Percentiles rank a stretch among this genome's conserved stretches.
These are phyloP conservation scores for Fusarium coicis DNA, from an alignment of 2,329 filamentous ascomycete species.

Conservation along the genomic window DNA sequence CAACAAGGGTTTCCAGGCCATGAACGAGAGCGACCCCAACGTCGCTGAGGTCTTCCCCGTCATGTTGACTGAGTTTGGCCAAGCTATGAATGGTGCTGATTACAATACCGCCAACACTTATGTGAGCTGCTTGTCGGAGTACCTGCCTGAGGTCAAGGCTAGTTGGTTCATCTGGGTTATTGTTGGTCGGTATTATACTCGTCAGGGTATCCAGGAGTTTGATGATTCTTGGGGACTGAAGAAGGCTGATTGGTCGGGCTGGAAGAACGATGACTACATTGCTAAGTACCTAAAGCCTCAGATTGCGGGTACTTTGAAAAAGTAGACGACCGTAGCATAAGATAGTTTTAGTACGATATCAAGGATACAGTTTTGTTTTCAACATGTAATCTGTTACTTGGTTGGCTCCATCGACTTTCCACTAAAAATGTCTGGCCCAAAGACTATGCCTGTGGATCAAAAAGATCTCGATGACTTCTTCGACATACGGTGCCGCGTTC, in stretches of 20 bases:
- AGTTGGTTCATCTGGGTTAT: constrained; percentile 70
- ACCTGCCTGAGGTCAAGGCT: constrained; percentile 58
- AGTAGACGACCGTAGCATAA: neutral
- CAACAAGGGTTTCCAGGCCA: constrained; percentile 63
- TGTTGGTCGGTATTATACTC: constrained; percentile 67
- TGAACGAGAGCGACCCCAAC: constrained; percentile 51
- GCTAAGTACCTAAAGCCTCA: constrained; percentile 35
- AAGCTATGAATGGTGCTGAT: constrained; percentile 58
- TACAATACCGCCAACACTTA: constrained; percentile 58
- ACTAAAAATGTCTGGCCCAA: too few relatives aligned
- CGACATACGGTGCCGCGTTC: too few relatives aligned
- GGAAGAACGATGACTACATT: constrained; percentile 58
- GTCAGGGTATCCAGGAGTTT: constrained; percentile 62
- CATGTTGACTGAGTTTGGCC: constrained; percentile 65
- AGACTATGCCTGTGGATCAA: too few relatives aligned
- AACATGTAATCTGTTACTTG: too few relatives aligned
- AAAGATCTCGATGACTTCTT: too few relatives aligned
- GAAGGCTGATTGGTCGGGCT: constrained; percentile 64
- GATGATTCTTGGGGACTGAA: constrained; percentile 68
- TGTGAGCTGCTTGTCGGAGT: constrained; percentile 60
- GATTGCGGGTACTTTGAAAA: constrained; percentile 7
- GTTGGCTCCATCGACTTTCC: too few relatives aligned
- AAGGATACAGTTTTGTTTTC: too few relatives aligned
- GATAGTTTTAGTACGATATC: fast-evolving
- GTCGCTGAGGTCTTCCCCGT: constrained; percentile 52